These are phyloP conservation scores for Canavalia gladiata DNA, from an alignment of 306 rosid species.

Conservation along the genomic window DNA sequence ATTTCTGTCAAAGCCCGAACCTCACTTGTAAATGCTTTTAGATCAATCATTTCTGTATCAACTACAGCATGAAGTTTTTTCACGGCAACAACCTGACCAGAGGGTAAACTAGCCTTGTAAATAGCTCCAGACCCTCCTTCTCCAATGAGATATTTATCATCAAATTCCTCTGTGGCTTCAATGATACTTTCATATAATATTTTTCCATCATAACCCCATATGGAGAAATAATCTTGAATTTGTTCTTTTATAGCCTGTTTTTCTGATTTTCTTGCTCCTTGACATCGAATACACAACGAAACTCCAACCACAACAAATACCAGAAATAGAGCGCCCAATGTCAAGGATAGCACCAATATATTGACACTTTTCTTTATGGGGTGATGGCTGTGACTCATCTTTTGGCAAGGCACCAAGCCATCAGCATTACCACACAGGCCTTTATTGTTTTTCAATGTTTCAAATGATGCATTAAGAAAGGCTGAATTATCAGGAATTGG, in stretches of 20 bases:
- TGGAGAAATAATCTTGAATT: constrained; percentile 24
- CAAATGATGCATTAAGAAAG: constrained; percentile 29
- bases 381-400: background rate
- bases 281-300: constrained; percentile 1
- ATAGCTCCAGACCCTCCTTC: constrained; percentile 45
- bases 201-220: constrained; percentile 44
- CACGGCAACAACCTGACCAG: constrained; percentile 48
- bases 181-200: constrained; percentile 38
- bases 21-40: constrained; percentile 42
- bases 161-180: constrained; percentile 51
- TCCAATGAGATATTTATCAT: constrained; percentile 44
- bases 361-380: background rate
- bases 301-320: background rate
- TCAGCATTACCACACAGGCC: constrained; percentile 41
- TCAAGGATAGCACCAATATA: background rate
- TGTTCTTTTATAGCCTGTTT: constrained; percentile 15
- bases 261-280: background rate
- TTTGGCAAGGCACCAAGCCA: constrained; percentile 19
- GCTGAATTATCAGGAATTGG: constrained; percentile 41
- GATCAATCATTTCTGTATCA: constrained; percentile 17
- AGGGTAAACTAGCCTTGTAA: constrained; percentile 45
- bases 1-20: constrained; percentile 43
- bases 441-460: constrained; percentile 39
- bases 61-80: constrained; percentile 42
- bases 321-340: constrained; percentile 10